These are phyloP conservation scores for Diaporthe helianthi DNA, from an alignment of 2,329 filamentous ascomycete species.

Conservation along the genomic window DNA sequence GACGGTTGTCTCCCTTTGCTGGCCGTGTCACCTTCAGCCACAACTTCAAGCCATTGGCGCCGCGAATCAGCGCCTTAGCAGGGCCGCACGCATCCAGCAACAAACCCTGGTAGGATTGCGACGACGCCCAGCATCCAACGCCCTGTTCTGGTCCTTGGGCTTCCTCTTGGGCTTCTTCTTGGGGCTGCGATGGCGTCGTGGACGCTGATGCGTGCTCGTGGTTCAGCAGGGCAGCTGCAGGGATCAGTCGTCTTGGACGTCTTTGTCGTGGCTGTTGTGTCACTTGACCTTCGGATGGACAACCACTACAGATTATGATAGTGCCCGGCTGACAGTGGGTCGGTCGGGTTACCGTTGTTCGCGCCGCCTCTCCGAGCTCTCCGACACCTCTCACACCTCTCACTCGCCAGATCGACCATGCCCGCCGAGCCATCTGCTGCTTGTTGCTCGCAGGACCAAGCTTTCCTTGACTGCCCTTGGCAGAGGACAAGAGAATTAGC, in stretches of 20 bases:
- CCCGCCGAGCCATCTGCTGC: not conserved
- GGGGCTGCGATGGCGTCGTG: not conserved
- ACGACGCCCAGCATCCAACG: not conserved
- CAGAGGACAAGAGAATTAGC: constrained; percentile 11
- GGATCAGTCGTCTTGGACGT: not conserved
- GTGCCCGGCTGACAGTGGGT: not conserved
- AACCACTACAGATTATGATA: not conserved
- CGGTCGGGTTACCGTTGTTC: not conserved
- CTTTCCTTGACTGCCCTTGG: constrained; percentile 15
- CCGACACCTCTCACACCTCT: constrained; percentile 1
- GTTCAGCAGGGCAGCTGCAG: too few relatives aligned
- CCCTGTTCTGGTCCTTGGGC: not conserved
- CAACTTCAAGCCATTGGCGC: constrained; percentile 18
- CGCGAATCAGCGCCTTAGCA: constrained; percentile 16
- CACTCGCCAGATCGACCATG: not conserved
- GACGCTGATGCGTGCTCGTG: not conserved
- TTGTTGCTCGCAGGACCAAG: constrained; percentile 18
- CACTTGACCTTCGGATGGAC: not conserved
- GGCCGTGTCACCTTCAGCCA: constrained; percentile 3
- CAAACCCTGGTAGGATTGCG: not conserved
- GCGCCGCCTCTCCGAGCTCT: constrained; percentile 1
- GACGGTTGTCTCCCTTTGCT: not conserved
- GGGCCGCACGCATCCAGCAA: not conserved
- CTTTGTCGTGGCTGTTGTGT: constrained; percentile 16
- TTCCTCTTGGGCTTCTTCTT: constrained; percentile 1